Percentiles rank a stretch among this genome's conserved stretches.
phyloP scores from a whole-genome alignment of 2,329 filamentous ascomycete species.

The Coniochaeta pulveracea region DNA sequence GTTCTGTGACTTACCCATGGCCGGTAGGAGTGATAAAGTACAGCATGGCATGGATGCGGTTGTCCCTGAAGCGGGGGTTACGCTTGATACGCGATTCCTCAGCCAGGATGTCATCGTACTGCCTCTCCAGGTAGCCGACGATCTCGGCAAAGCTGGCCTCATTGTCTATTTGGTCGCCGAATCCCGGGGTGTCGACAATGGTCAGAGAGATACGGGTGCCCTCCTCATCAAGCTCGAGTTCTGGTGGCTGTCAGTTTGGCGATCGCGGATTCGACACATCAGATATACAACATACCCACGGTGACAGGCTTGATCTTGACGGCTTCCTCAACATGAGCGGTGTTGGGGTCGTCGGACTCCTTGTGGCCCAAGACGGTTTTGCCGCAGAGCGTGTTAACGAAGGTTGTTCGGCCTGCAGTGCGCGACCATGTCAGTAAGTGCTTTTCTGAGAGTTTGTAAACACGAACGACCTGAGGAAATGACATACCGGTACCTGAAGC shows the following conservation, averaged over 20 bases:
- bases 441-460: neutral
- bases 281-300: constrained; percentile 56
- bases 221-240: constrained; percentile 94
- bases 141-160: constrained; percentile 98
- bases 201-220: constrained; percentile 96
- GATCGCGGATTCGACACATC: constrained; percentile 11
- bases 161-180: constrained; percentile 98
- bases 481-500: constrained; percentile 90
- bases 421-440: constrained; percentile 1
- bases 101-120: constrained; percentile 98
- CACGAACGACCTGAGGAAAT: constrained; percentile 9
- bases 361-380: constrained; percentile 85
- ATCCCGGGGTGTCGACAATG: constrained; percentile 96
- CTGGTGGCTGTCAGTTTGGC: constrained; percentile 30
- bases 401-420: constrained; percentile 78
- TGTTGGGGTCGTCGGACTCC: constrained; percentile 81
- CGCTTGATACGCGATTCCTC: constrained; percentile 99
- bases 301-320: constrained; percentile 98
- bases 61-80: constrained; percentile 99
- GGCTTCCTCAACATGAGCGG: constrained; percentile 87
- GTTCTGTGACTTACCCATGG: constrained; percentile 55
- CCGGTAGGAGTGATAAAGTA: constrained; percentile 99
- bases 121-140: constrained; percentile 93
- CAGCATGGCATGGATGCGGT: constrained; percentile 93
- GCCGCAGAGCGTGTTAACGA: constrained; percentile 98